Evolutionary conservation across 305 asterid genomes (phyloP).

Genomic region (Fraxinus sp.): DNA sequence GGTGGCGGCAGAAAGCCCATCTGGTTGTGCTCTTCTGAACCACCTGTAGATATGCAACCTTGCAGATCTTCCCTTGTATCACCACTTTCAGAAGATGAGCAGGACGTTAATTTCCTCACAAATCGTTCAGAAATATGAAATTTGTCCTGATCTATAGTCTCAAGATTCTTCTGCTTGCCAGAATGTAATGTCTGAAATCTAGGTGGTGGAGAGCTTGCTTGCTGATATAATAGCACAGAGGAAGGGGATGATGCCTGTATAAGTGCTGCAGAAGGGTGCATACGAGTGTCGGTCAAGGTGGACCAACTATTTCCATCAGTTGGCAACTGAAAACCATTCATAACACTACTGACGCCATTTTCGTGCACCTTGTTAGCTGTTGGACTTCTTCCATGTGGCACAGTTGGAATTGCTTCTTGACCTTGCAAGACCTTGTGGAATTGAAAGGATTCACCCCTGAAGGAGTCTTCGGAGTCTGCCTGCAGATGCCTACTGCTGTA

Average conservation of each 20-base stretch:
- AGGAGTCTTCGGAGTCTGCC: slow-evolving; percentile 37
- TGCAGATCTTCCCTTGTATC: slow-evolving; percentile 24
- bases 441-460: slow-evolving; percentile 57
- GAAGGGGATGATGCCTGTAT: slow-evolving; percentile 50
- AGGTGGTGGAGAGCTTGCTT: slow-evolving; percentile 43
- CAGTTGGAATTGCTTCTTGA: slow-evolving; percentile 67
- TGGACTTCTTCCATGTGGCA: slow-evolving; percentile 44
- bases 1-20: slow-evolving; percentile 3
- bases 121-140: slow-evolving; percentile 37
- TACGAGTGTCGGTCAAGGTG: slow-evolving; percentile 30
- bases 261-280: slow-evolving; percentile 34
- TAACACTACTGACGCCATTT: slow-evolving; percentile 26
- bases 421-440: slow-evolving; percentile 98
- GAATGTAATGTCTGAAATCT: slow-evolving; percentile 29
- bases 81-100: slow-evolving; percentile 31
- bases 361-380: slow-evolving; percentile 36
- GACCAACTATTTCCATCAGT: slow-evolving; percentile 54
- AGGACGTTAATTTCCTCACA: slow-evolving; percentile 22
- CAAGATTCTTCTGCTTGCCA: slow-evolving; percentile 34
- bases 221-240: slow-evolving; percentile 48
- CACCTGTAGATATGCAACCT: slow-evolving; percentile 29
- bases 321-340: slow-evolving; percentile 41
- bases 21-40: slow-evolving; percentile 31
- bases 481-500: slow-evolving; percentile 33
- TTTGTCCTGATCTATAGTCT: slow-evolving; percentile 31